Percentiles rank a stretch among this genome's conserved stretches.
These are phyloP conservation scores for Cicer chorassanicum DNA, from an alignment of 306 rosid species.

Conservation along the genomic window DNA sequence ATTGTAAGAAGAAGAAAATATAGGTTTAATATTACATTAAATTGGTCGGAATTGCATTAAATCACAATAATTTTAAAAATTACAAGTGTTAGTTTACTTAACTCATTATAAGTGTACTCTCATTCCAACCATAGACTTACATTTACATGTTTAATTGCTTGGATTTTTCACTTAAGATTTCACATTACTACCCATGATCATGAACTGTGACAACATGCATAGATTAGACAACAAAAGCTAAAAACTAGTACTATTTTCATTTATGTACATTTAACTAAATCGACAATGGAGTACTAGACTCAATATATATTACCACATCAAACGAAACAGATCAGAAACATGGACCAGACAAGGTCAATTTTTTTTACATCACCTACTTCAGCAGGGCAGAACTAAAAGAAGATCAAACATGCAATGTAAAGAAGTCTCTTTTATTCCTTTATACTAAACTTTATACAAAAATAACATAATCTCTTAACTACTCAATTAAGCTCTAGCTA, in stretches of 20 bases:
- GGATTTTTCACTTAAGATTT: slow-evolving; percentile 45
- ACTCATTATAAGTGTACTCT: too few relatives aligned
- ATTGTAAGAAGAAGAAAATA: too few relatives aligned
- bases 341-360: slow-evolving; percentile 16
- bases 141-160: too few relatives aligned
- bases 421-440: slow-evolving; percentile 18
- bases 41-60: too few relatives aligned
- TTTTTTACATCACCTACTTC: background rate
- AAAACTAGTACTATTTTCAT: slow-evolving; percentile 6
- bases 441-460: slow-evolving; percentile 46
- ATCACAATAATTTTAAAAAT: too few relatives aligned
- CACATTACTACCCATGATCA: slow-evolving; percentile 45
- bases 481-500: slow-evolving; percentile 40
- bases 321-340: slow-evolving; percentile 33
- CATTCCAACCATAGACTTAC: too few relatives aligned
- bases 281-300: background rate
- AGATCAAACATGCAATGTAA: slow-evolving; percentile 26
- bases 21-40: too few relatives aligned
- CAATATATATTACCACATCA: background rate
- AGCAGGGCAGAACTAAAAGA: background rate
- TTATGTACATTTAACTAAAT: slow-evolving; percentile 6
- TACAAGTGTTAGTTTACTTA: too few relatives aligned
- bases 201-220: slow-evolving; percentile 45
- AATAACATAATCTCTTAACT: slow-evolving; percentile 33
- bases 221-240: background rate